Evolutionary conservation across 2,329 filamentous ascomycete species (phyloP).

Genomic region (Volutella citrinella): DNA sequence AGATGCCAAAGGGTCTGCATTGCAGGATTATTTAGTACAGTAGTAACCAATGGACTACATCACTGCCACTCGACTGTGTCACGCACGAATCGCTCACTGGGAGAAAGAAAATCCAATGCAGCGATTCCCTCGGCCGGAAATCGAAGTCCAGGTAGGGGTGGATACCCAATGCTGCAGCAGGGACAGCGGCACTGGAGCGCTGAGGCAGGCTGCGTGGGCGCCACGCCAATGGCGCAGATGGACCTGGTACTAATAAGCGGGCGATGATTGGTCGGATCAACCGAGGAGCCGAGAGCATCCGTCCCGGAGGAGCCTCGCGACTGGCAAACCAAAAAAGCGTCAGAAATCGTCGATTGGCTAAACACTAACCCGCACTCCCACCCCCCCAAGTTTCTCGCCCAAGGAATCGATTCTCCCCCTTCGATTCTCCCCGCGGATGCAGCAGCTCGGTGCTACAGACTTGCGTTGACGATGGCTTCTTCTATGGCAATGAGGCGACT

Average conservation of each 20-base stretch:
- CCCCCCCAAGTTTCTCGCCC: slow-evolving; percentile 9
- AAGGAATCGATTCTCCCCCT: slow-evolving; percentile 9
- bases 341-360: slow-evolving; percentile 23
- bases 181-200: no score
- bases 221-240: no score
- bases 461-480: slow-evolving; percentile 51
- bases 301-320: slow-evolving; percentile 25
- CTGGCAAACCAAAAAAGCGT: slow-evolving; percentile 22
- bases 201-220: no score
- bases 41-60: no score
- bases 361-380: slow-evolving; percentile 9
- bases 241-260: slow-evolving; percentile 27
- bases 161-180: no score
- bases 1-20: no score
- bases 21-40: no score
- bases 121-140: slow-evolving; percentile 8
- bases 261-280: slow-evolving; percentile 32
- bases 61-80: no score
- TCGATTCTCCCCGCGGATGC: slow-evolving; percentile 30
- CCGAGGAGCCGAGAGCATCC: slow-evolving; percentile 34
- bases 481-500: slow-evolving; percentile 64
- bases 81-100: no score
- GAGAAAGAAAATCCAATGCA: no score
- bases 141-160: slow-evolving; percentile 12
- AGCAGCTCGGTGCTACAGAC: slow-evolving; percentile 28